Evolutionary conservation across 352 stramenopile genomes (phyloP).

Genomic region (Phytophthora agathidicida): DNA sequence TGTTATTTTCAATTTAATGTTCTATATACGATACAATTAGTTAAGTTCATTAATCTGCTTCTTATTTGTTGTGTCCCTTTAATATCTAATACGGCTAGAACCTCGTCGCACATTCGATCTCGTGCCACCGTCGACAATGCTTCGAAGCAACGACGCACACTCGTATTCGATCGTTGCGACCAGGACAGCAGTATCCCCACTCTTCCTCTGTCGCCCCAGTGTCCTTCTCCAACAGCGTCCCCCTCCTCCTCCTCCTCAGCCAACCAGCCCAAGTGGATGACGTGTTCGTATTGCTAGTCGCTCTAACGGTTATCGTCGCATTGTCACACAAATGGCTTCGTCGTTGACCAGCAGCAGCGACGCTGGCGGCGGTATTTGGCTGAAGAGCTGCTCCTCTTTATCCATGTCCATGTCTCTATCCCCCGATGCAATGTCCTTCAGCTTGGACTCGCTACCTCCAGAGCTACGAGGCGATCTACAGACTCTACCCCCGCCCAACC

Average conservation of each 20-base stretch:
- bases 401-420: constrained; percentile 36
- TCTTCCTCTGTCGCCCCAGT: background rate
- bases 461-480: constrained; percentile 22
- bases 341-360: constrained; percentile 4
- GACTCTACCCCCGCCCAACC: constrained; percentile 14
- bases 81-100: too few species aligned
- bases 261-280: constrained; percentile 21
- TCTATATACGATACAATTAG: too few species aligned
- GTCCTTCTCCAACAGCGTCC: too few species aligned
- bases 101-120: too few species aligned
- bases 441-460: constrained; percentile 29
- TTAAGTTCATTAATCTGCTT: too few species aligned
- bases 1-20: too few species aligned
- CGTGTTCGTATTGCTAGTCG: constrained; percentile 18
- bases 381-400: constrained; percentile 47
- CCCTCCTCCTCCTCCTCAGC: too few species aligned
- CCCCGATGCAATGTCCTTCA: constrained; percentile 22
- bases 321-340: constrained; percentile 27
- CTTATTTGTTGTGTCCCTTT: too few species aligned
- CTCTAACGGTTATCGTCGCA: constrained; percentile 17
- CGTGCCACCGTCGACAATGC: too few species aligned
- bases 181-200: background rate
- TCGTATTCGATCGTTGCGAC: too few species aligned
- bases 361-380: constrained; percentile 38
- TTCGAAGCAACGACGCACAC: too few species aligned